A percentile compares a stretch with the other conserved stretches of the same genome.
These are phyloP conservation scores for Lojkania enalia DNA, from an alignment of 2,329 filamentous ascomycete species.

Conservation along the genomic window DNA sequence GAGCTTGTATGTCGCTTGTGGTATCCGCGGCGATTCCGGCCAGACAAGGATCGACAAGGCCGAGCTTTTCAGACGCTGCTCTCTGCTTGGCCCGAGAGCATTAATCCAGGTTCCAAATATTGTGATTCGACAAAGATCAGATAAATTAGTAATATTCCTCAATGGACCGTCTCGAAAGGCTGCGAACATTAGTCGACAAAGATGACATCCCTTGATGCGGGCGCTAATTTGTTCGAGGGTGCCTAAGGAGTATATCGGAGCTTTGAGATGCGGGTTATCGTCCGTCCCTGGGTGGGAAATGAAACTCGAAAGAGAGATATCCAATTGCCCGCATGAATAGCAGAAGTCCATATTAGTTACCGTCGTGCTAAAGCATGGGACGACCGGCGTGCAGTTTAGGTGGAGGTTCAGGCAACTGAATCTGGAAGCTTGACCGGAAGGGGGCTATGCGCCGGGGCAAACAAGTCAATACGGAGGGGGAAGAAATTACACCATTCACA, in stretches of 20 bases:
- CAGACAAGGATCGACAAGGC: constrained; percentile 3
- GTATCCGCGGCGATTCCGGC: constrained; percentile 3
- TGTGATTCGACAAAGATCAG: not conserved
- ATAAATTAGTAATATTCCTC: not conserved
- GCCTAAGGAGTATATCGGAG: constrained; percentile 1
- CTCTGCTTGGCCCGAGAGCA: constrained; percentile 4
- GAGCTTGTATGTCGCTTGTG: constrained; percentile 2
- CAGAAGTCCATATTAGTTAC: constrained; percentile 5
- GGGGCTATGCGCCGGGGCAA: no score
- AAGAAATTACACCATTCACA: no score
- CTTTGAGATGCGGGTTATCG: constrained; percentile 3
- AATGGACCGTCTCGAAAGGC: constrained; percentile 3
- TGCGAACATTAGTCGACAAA: constrained; percentile 1
- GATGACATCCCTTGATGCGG: not conserved
- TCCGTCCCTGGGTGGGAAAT: constrained; percentile 4
- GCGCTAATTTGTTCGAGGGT: not conserved
- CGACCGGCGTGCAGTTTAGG: no score
- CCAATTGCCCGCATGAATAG: not conserved
- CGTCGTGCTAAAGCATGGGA: no score
- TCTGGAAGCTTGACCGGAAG: no score
- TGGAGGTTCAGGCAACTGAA: no score
- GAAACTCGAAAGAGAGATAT: constrained; percentile 6
- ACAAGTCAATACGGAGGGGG: no score
- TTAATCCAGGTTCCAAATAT: constrained; percentile 8
- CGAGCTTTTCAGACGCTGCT: constrained; percentile 4